Conservation (phyloP, 2,329 filamentous ascomycete genomes). For the Botrytis byssoidea region DNA sequence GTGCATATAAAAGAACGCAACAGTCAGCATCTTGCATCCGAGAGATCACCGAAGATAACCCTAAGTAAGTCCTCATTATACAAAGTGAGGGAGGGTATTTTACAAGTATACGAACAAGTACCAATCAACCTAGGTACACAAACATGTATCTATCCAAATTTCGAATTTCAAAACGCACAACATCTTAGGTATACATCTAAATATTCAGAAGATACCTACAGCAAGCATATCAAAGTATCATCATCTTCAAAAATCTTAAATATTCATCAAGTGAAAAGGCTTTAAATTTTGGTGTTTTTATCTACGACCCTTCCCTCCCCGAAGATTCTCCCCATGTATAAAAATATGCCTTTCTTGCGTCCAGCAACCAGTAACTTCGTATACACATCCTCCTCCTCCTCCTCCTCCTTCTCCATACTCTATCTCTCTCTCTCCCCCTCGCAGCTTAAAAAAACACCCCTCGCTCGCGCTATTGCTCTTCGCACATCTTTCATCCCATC, state of each 20-base stretch:
- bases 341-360: conserved; percentile 9
- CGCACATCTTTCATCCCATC: background rate
- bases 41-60: background rate
- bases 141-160: background rate
- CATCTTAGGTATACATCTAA: background rate
- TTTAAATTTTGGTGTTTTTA: conserved; percentile 1
- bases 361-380: conserved; percentile 12
- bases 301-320: conserved; percentile 24
- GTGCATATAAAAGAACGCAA: background rate
- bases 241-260: background rate
- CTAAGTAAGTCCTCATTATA: background rate
- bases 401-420: conserved; percentile 9
- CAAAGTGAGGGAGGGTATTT: background rate
- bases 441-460: background rate
- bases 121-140: background rate
- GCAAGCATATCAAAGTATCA: background rate
- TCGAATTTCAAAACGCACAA: background rate
- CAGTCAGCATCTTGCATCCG: background rate
- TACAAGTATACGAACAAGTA: background rate
- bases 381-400: conserved; percentile 23
- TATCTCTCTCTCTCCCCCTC: background rate
- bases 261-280: background rate
- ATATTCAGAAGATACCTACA: background rate
- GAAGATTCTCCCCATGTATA: conserved; percentile 21
- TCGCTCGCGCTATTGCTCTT: background rate